Evolutionary conservation across 2,329 filamentous ascomycete genomes (phyloP).

Genomic region (Cryphonectria naterciae): DNA sequence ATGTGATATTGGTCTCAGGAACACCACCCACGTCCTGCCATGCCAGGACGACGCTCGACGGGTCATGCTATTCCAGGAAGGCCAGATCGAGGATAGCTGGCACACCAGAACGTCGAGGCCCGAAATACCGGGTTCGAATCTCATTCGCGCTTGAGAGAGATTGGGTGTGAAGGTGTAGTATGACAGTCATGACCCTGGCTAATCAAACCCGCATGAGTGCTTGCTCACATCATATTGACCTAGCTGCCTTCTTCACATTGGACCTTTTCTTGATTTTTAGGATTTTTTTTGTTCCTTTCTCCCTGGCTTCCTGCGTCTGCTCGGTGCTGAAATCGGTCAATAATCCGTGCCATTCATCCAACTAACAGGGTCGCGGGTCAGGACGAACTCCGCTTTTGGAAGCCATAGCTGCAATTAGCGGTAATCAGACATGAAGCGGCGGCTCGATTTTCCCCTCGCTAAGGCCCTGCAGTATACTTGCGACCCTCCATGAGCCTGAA

Average conservation of each 20-base stretch:
- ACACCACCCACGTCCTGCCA: neutral
- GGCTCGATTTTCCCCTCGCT: constrained; percentile 11
- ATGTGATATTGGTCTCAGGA: neutral
- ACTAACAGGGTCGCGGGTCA: constrained; percentile 2
- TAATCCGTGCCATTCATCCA: constrained; percentile 11
- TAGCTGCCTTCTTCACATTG: constrained; percentile 2
- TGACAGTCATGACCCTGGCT: constrained; percentile 18
- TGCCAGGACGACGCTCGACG: neutral
- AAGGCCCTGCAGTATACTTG: neutral
- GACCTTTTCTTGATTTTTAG: neutral
- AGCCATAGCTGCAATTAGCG: constrained; percentile 16
- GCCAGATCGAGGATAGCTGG: neutral
- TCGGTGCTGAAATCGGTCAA: constrained; percentile 18
- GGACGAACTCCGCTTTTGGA: constrained; percentile 8
- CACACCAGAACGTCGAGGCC: neutral
- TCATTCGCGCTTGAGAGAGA: constrained; percentile 3
- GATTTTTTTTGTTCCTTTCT: neutral
- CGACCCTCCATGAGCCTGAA: neutral
- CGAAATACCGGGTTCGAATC: constrained; percentile 3
- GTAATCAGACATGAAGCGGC: constrained; percentile 15
- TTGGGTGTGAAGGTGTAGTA: neutral
- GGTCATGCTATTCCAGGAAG: constrained; percentile 2
- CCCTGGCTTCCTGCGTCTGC: constrained; percentile 13
- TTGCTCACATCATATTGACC: constrained; percentile 3
- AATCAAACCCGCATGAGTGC: constrained; percentile 18